These are phyloP conservation scores for Echria macrotheca DNA, from an alignment of 495 filamentous ascomycete species.

Conservation along the genomic window DNA sequence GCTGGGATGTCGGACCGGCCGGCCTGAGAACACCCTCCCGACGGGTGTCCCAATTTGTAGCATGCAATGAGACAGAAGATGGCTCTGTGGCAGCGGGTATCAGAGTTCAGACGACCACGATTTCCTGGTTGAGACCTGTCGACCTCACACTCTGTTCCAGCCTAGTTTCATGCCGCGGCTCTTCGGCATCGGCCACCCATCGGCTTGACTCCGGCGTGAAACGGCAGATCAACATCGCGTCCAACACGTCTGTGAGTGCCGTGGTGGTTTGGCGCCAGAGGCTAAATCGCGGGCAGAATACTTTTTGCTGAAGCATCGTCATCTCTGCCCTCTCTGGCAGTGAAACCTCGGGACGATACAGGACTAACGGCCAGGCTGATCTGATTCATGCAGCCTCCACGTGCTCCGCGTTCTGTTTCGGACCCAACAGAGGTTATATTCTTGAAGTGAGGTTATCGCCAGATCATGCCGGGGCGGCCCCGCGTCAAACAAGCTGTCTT, in stretches of 20 bases:
- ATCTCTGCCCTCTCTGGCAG: background rate
- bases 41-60: background rate
- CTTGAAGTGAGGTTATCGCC: no score
- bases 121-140: background rate
- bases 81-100: background rate
- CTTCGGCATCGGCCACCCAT: background rate
- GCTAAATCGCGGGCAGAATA: background rate
- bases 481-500: no score
- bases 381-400: background rate
- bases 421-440: no score
- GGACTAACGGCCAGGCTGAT: background rate
- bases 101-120: background rate
- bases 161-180: background rate
- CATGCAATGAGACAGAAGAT: background rate
- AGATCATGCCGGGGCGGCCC: no score
- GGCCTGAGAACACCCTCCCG: background rate
- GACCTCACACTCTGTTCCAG: background rate
- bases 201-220: background rate
- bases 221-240: background rate
- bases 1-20: conserved; percentile 1
- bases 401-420: no score
- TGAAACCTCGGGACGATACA: background rate
- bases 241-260: background rate
- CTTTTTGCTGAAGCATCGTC: background rate
- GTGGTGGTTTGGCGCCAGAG: background rate